Percentiles rank a stretch among this genome's conserved stretches.
These are phyloP conservation scores for Pyrenula aspistea DNA, from an alignment of 495 filamentous ascomycete genomes.

Conservation along the genomic window DNA sequence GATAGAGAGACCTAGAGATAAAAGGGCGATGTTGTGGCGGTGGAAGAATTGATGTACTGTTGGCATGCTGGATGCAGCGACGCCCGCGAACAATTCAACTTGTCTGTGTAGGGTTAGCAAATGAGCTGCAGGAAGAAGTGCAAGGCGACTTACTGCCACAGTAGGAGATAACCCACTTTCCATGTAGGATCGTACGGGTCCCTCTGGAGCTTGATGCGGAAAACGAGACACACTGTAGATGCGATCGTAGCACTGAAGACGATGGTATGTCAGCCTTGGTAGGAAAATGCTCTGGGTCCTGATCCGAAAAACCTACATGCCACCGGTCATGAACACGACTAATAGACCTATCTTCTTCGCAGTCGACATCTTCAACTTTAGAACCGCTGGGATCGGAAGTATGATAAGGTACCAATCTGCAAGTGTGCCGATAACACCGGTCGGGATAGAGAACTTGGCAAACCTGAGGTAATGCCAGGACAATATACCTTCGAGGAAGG, in stretches of 20 bases:
- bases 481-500: neutral
- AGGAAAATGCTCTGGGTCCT: neutral
- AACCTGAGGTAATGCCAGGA: slow-evolving; percentile 6
- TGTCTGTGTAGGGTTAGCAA: slow-evolving; percentile 2
- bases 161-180: neutral
- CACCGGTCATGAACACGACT: slow-evolving; percentile 6
- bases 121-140: neutral
- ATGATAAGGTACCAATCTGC: slow-evolving; percentile 8
- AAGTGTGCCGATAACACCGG: slow-evolving; percentile 6
- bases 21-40: slow-evolving; percentile 1
- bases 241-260: slow-evolving; percentile 4
- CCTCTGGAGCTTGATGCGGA: slow-evolving; percentile 2
- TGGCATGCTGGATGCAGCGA: slow-evolving; percentile 8
- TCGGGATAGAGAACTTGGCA: slow-evolving; percentile 2
- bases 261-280: neutral
- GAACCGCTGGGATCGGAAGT: slow-evolving; percentile 4
- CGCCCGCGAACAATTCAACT: slow-evolving; percentile 9
- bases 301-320: slow-evolving; percentile 2
- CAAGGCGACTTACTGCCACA: slow-evolving; percentile 2
- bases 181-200: neutral
- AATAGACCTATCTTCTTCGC: slow-evolving; percentile 4
- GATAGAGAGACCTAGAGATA: neutral
- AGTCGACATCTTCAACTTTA: slow-evolving; percentile 3
- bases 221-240: slow-evolving; percentile 6
- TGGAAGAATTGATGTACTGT: slow-evolving; percentile 5